Evolutionary conservation across 2,329 filamentous ascomycete genomes (phyloP), one percentile per base, ranked within the genome.

Genomic region (Trichoderma gracile): DNA sequence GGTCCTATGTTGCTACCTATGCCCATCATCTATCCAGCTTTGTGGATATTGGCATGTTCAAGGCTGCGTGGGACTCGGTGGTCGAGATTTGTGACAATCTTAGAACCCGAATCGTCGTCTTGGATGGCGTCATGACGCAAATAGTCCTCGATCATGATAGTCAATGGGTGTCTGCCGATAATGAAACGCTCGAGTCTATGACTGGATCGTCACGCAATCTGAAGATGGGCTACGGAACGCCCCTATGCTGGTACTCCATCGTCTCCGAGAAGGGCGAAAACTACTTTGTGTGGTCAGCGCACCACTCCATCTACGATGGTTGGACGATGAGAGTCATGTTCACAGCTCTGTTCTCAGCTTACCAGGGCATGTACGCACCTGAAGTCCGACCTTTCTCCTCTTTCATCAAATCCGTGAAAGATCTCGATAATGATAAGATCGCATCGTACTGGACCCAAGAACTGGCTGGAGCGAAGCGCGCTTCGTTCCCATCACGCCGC

Each of bases 251-350:
- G 40, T 64, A 59, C 25, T 25, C 54, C 1, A 64, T 64, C 12
- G 30, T 64, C 2, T 38, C 50, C 3, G 55, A 60, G 12, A 52
- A 60, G n/a, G 45, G 52, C 6, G 25, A 53, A 4, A 50, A 33
- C 1, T 70, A 52, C 19, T 68, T 74, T 17, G 63, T 72, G 0
- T 73, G 71, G 66, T 69, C 68, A 0, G 64, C 70, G 0, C 71
- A 74, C 27, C 73, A 75, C 52, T 67, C 72, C 1, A 43, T 74
- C 2, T 75, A 73, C 19, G 73, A 75, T 50, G 72, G 73, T 10
- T 73, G 71, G 68, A 69, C 71, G 5, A 55, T 71, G 23, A 47
- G 25, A 17, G 45, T 69, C 1, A 65, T 71, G n/a, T 46, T 69
- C 23, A 54, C 69, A 6, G 45, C 46, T 2, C 46, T 72, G 0